Percentiles rank a stretch among this genome's conserved stretches.
These are phyloP conservation scores for Penicillium paxilli DNA, from an alignment of 495 filamentous ascomycete species.

Conservation along the genomic window DNA sequence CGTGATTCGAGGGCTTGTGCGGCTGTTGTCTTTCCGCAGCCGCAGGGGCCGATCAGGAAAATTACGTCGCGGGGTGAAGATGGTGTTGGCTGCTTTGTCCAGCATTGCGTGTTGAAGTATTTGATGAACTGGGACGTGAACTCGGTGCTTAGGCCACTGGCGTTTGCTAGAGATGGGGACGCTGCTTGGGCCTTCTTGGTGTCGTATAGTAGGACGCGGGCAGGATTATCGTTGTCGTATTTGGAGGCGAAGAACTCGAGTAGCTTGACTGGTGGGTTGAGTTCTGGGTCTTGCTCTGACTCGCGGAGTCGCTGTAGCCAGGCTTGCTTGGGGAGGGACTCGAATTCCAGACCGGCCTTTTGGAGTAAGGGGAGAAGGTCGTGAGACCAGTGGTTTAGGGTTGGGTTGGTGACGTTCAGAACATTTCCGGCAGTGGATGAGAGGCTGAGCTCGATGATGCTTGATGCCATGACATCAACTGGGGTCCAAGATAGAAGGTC, in stretches of 20 bases:
- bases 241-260: conserved; percentile 46
- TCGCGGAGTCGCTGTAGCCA: conserved; percentile 48
- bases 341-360: conserved; percentile 43
- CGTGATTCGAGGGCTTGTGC: conserved; percentile 7
- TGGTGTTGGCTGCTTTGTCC: conserved; percentile 1
- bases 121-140: conserved; percentile 14
- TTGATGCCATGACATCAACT: conserved; percentile 55
- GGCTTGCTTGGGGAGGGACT: conserved; percentile 36
- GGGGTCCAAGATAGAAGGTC: conserved; percentile 59
- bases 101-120: conserved; percentile 19
- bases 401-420: conserved; percentile 46
- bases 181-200: conserved; percentile 21
- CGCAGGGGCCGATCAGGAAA: conserved; percentile 24
- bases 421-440: conserved; percentile 14
- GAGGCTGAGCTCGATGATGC: conserved; percentile 29
- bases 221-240: conserved; percentile 36
- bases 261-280: conserved; percentile 48
- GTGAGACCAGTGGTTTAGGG: conserved; percentile 49
- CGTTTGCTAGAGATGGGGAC: conserved; percentile 16
- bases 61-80: conserved; percentile 9
- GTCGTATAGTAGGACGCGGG: conserved; percentile 23
- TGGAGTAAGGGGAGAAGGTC: conserved; percentile 48
- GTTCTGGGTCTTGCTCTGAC: conserved; percentile 34
- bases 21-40: conserved; percentile 25
- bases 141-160: conserved; percentile 6